A percentile compares a stretch with the other conserved stretches of the same genome.
phyloP scores from a whole-genome alignment of 768 basidiomycete species.

The Lactarius akahatsu region DNA sequence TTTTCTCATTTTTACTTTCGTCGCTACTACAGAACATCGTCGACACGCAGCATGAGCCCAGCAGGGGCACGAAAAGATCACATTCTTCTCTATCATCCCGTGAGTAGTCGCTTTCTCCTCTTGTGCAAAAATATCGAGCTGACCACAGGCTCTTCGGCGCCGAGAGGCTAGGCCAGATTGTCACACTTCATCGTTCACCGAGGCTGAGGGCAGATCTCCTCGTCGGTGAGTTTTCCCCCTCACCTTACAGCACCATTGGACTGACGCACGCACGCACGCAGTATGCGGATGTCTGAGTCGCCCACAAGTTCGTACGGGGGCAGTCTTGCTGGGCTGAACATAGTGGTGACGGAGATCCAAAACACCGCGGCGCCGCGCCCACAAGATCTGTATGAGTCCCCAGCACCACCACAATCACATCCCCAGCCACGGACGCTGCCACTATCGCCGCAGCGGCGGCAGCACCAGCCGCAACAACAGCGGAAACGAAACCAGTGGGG shows the following conservation, averaged over 20 bases:
- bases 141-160: constrained; percentile 1
- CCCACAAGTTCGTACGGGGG: neutral
- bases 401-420: neutral
- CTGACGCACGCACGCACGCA: neutral
- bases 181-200: neutral
- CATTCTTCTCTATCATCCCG: neutral
- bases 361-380: neutral
- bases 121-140: neutral
- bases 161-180: constrained; percentile 1
- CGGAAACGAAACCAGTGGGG: neutral
- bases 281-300: neutral
- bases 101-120: neutral
- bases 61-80: neutral
- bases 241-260: neutral
- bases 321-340: neutral
- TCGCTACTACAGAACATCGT: neutral
- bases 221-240: neutral
- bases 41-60: neutral
- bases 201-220: neutral
- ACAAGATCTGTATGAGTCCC: neutral
- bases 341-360: neutral
- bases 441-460: neutral
- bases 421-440: neutral
- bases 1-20: neutral
- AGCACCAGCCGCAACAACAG: neutral